Percentiles rank a stretch among this genome's conserved stretches.
These are phyloP conservation scores for Rhododendron vialii DNA, from an alignment of 148 eudicot genomes.

Conservation along the genomic window DNA sequence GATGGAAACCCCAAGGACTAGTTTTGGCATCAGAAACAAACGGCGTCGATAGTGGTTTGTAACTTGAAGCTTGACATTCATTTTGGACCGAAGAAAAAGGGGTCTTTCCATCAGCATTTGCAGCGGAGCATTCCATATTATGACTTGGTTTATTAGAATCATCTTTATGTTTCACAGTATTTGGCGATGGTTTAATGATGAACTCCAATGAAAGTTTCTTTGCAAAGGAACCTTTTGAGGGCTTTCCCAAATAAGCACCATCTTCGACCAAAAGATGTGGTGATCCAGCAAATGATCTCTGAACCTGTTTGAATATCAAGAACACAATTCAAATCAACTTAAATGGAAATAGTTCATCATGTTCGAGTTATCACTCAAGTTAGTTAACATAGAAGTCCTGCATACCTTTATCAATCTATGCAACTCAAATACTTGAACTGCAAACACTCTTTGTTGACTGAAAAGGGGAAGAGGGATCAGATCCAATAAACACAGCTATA, in stretches of 20 bases:
- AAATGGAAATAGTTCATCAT: background rate
- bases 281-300: slow-evolving; percentile 71
- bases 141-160: slow-evolving; percentile 34
- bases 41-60: slow-evolving; percentile 26
- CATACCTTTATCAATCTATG: slow-evolving; percentile 87
- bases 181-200: slow-evolving; percentile 34
- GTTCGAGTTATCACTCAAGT: background rate
- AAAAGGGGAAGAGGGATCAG: slow-evolving; percentile 27
- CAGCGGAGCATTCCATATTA: slow-evolving; percentile 52
- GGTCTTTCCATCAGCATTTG: slow-evolving; percentile 46
- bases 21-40: slow-evolving; percentile 32
- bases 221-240: slow-evolving; percentile 34
- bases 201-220: slow-evolving; percentile 45
- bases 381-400: background rate
- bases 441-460: slow-evolving; percentile 91
- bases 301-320: slow-evolving; percentile 56
- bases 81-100: slow-evolving; percentile 38
- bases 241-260: slow-evolving; percentile 37
- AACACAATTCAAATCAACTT: background rate
- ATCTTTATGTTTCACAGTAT: slow-evolving; percentile 30
- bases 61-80: slow-evolving; percentile 26
- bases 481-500: slow-evolving; percentile 13
- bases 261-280: slow-evolving; percentile 63
- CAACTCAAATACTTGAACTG: slow-evolving; percentile 94
- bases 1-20: slow-evolving; percentile 48